These are phyloP conservation scores for Colletotrichum siamense DNA, from an alignment of 2,329 filamentous ascomycete species.

Conservation along the genomic window DNA sequence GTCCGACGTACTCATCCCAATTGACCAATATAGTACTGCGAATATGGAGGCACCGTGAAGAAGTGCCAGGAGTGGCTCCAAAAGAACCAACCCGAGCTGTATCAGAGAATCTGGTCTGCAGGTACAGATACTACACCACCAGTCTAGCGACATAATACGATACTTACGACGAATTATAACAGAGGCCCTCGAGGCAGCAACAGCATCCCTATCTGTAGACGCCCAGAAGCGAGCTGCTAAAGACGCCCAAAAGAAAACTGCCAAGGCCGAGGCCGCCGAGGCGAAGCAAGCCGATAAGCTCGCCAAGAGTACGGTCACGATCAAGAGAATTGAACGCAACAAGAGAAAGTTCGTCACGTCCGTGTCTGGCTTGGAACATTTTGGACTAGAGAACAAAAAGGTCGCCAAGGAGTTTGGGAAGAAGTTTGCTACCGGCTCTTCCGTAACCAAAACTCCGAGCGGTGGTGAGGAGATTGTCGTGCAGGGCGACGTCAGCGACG, in stretches of 20 bases:
- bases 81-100: constrained; percentile 74
- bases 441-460: constrained; percentile 85
- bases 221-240: constrained; percentile 95
- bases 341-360: constrained; percentile 97
- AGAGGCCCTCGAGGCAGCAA: constrained; percentile 85
- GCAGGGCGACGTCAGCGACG: constrained; percentile 94
- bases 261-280: constrained; percentile 89
- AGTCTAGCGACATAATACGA: not conserved
- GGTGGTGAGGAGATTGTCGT: constrained; percentile 97
- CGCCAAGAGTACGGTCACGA: constrained; percentile 81
- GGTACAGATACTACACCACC: constrained; percentile 55
- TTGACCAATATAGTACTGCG: constrained; percentile 79
- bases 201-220: constrained; percentile 85
- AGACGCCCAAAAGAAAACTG: constrained; percentile 95
- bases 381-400: constrained; percentile 94
- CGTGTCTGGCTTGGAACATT: constrained; percentile 87
- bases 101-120: constrained; percentile 82
- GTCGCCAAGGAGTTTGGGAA: constrained; percentile 96
- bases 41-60: constrained; percentile 94
- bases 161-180: constrained; percentile 11
- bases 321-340: constrained; percentile 97
- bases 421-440: constrained; percentile 95
- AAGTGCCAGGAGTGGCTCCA: constrained; percentile 98
- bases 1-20: not conserved
- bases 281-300: constrained; percentile 83